phyloP scores from a whole-genome alignment of 2,329 filamentous ascomycete genomes.

The Scopulariopsis brevicaulis region DNA sequence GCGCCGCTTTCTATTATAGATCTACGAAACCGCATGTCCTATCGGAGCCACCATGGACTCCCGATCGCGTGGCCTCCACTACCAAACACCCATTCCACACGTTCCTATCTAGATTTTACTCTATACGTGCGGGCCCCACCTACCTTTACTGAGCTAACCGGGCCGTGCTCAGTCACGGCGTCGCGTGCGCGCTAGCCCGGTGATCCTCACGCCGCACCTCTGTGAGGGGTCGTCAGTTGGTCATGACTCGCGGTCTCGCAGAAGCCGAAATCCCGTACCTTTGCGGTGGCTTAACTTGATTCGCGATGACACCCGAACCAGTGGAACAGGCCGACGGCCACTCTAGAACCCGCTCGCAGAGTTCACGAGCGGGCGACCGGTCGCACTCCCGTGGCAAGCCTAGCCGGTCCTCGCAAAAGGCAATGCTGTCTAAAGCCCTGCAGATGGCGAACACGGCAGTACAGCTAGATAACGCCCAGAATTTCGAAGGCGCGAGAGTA shows the following conservation, averaged over 20 bases:
- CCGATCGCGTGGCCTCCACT: too few relatives aligned
- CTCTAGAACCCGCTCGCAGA: not conserved
- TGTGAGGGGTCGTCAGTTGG: not conserved
- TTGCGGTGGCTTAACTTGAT: not conserved
- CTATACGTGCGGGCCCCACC: too few relatives aligned
- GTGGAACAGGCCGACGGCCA: not conserved
- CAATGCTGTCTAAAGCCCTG: constrained; percentile 90
- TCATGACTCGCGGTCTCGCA: not conserved
- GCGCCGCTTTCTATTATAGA: too few relatives aligned
- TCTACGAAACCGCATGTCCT: too few relatives aligned
- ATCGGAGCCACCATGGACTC: too few relatives aligned
- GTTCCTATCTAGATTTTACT: too few relatives aligned
- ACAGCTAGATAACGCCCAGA: constrained; percentile 88
- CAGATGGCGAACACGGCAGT: constrained; percentile 95
- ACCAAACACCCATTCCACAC: too few relatives aligned
- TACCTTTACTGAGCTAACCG: too few relatives aligned
- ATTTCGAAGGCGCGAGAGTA: constrained; percentile 81
- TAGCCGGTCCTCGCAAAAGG: constrained; percentile 63
- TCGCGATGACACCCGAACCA: not conserved
- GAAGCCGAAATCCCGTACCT: not conserved
- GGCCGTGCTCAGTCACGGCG: too few relatives aligned
- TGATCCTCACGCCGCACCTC: not conserved
- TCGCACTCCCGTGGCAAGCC: constrained; percentile 18
- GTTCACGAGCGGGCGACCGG: not conserved
- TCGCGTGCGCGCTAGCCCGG: not conserved